Percentiles rank a stretch among this genome's conserved stretches.
These are phyloP conservation scores for Xylaria arbuscula DNA, from an alignment of 2,329 filamentous ascomycete genomes.

Conservation along the genomic window DNA sequence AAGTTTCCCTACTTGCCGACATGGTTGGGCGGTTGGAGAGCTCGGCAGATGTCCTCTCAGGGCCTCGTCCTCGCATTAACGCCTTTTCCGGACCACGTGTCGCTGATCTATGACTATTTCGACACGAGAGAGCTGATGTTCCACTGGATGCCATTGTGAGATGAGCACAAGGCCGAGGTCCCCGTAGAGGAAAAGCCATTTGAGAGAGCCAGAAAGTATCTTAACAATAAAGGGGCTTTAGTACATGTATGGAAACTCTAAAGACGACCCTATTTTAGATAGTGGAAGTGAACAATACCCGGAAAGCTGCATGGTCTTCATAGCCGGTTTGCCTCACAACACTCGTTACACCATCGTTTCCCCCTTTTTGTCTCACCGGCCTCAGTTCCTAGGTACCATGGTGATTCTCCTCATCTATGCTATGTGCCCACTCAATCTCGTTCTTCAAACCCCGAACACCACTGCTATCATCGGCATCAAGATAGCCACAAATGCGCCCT, in stretches of 20 bases:
- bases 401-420: constrained; percentile 1
- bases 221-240: not conserved
- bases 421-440: constrained; percentile 51
- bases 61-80: not conserved
- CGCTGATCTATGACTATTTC: not conserved
- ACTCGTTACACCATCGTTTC: not conserved
- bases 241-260: not conserved
- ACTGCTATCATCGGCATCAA: constrained; percentile 58
- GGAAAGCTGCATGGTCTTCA: constrained; percentile 6
- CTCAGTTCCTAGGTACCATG: too few relatives aligned
- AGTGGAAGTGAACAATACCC: constrained; percentile 11
- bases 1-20: constrained; percentile 36
- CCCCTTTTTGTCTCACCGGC: not conserved
- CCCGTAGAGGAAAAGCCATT: not conserved
- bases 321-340: not conserved
- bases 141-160: not conserved
- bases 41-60: constrained; percentile 36
- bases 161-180: not conserved
- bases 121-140: not conserved
- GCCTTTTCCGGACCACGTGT: constrained; percentile 21
- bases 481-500: constrained; percentile 57
- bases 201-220: not conserved
- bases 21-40: constrained; percentile 31
- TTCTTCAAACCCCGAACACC: constrained; percentile 57
- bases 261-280: not conserved